Conservation (phyloP, 1,284 basidiomycete genomes). For the Tilletia caries region DNA sequence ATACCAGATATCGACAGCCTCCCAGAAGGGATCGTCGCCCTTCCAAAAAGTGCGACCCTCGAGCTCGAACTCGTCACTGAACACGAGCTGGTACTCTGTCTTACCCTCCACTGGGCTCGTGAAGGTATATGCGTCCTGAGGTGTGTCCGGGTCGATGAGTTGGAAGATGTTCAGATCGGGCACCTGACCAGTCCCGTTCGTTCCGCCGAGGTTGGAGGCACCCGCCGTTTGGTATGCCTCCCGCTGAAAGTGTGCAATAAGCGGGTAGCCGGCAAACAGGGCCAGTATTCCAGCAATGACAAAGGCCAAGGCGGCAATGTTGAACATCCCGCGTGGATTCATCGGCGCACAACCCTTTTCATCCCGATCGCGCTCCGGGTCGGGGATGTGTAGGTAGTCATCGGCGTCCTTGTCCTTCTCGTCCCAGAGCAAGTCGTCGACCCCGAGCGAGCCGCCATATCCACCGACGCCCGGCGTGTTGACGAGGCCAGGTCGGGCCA, state of each 20-base stretch:
- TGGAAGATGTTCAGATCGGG: conserved; percentile 15
- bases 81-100: conserved; percentile 35
- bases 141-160: conserved; percentile 39
- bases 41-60: conserved; percentile 47
- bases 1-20: conserved; percentile 51
- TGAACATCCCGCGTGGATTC: conserved; percentile 1
- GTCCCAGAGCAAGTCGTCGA: conserved; percentile 13
- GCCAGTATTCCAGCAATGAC: conserved; percentile 4
- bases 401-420: conserved; percentile 35
- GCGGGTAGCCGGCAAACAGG: conserved; percentile 15
- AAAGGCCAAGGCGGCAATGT: conserved; percentile 4
- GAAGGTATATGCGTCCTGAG: conserved; percentile 25
- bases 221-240: not conserved
- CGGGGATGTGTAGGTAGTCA: conserved; percentile 32
- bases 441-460: not conserved
- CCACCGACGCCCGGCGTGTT: not conserved
- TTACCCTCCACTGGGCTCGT: conserved; percentile 24
- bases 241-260: not conserved
- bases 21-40: conserved; percentile 50
- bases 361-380: conserved; percentile 7
- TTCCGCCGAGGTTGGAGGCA: conserved; percentile 51
- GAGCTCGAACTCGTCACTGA: conserved; percentile 43
- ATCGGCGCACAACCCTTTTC: not conserved
- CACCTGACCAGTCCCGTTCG: conserved; percentile 26
- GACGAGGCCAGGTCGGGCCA: not conserved